Evolutionary conservation across 257 asterid species (phyloP), one percentile per base, ranked within the genome.

Genomic region (Solanum dulcamara): DNA sequence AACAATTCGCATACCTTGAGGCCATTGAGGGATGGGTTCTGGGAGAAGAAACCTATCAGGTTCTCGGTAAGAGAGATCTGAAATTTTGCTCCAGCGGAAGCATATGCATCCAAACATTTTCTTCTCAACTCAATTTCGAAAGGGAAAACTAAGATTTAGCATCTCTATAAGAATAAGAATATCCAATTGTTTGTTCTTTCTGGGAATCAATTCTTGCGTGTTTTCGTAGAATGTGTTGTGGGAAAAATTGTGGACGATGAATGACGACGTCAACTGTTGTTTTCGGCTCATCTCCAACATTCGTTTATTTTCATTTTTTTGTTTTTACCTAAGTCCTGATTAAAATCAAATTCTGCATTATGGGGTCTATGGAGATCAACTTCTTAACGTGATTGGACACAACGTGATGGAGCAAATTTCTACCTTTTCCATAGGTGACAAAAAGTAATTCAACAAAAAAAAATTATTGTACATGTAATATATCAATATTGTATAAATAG

Each of bases 11-110:
- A 46, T 85, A 92, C 98, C 97, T 88, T 87, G 90, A 64, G 97
- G 97, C 98, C 99, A 96, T 85, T 86, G 90, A 1, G 99, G 98
- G 83, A 96, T 87, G 51, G 98, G 93, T 30, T 91, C 93, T 84
- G 99, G 98, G 12, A 95, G 93, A 30, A 90, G 85, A 92, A 89
- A 93, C 14, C 83, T 59, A 24, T 92, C 93, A 37, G 92, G 90
- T 33, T 85, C 92, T 83, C 90, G 88, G 71, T 84, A 91, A 64
- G 26, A 71, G 59, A 86, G 85, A 88, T 90, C 90, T 85, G 86
- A 28, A 71, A 85, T 89, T 83, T 87, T 86, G 89, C 86, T 93
- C 97, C 98, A 92, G 68, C 84, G 75, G 33, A 91, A 86, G 85
- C 97, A 93, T 53, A 89, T 89, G 83, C 93, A 93, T 5, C 92